These are phyloP conservation scores for Sporothrix brunneoviolacea DNA, from an alignment of 2,329 filamentous ascomycete genomes.

Conservation along the genomic window DNA sequence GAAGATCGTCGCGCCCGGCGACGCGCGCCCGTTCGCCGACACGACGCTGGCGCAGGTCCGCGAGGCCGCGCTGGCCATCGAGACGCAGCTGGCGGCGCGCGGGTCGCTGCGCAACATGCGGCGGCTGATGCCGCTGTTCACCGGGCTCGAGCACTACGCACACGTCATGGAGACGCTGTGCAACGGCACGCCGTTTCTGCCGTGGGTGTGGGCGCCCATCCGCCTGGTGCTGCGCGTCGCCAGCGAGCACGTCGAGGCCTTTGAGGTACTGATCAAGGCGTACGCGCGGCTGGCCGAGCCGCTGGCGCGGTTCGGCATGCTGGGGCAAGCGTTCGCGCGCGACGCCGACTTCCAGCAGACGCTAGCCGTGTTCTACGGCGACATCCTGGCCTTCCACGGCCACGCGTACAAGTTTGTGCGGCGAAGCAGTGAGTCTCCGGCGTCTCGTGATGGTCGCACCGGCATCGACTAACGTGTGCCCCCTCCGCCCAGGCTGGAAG, in stretches of 20 bases:
- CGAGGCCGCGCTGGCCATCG: slow-evolving; percentile 30
- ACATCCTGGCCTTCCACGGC: slow-evolving; percentile 43
- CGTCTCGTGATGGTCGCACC: no score
- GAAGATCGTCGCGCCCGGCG: slow-evolving; percentile 12
- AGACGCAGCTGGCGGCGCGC: slow-evolving; percentile 32
- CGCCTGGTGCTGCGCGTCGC: slow-evolving; percentile 29
- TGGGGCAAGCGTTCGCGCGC: slow-evolving; percentile 25
- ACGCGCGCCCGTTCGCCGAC: slow-evolving; percentile 21
- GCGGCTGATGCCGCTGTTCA: slow-evolving; percentile 35
- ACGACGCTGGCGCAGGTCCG: slow-evolving; percentile 32
- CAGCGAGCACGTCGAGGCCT: slow-evolving; percentile 31
- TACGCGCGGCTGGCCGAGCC: slow-evolving; percentile 34
- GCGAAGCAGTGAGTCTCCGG: not conserved
- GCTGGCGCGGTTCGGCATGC: slow-evolving; percentile 32
- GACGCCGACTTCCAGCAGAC: slow-evolving; percentile 33
- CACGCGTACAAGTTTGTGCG: slow-evolving; percentile 41
- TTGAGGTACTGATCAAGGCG: slow-evolving; percentile 35
- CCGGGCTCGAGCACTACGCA: slow-evolving; percentile 35
- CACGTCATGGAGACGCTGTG: slow-evolving; percentile 36
- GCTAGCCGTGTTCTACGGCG: slow-evolving; percentile 37
- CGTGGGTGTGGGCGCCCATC: slow-evolving; percentile 42
- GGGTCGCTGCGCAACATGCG: slow-evolving; percentile 36
- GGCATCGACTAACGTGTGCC: no score
- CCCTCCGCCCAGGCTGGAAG: slow-evolving; percentile 27
- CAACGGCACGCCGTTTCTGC: slow-evolving; percentile 39